These are phyloP conservation scores for Apostasia shenzhenica DNA, from an alignment of 106 monocot genomes.

Conservation along the genomic window DNA sequence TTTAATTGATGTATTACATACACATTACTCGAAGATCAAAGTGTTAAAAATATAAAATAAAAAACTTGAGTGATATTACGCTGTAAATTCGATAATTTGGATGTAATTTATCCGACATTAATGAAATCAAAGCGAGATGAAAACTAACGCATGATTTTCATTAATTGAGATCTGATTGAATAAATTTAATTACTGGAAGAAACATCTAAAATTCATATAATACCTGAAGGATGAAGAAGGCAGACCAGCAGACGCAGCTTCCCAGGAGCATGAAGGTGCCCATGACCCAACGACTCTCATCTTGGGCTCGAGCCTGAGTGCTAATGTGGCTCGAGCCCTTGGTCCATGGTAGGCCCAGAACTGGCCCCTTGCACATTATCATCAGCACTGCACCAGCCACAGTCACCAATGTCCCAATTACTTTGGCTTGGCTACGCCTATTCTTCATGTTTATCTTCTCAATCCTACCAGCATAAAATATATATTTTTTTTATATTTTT, in stretches of 20 bases:
- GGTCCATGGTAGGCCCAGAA: slow-evolving; percentile 36
- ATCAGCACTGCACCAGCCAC: slow-evolving; percentile 52
- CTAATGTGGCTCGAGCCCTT: slow-evolving; percentile 7
- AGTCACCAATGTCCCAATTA: slow-evolving; percentile 41
- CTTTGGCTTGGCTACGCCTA: slow-evolving; percentile 42
- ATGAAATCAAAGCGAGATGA: no score
- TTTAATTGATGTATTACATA: no score
- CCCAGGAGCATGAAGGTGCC: slow-evolving; percentile 45
- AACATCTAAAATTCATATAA: neutral
- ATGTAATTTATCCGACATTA: no score
- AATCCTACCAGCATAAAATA: slow-evolving; percentile 17
- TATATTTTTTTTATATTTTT: no score
- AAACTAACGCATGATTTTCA: no score
- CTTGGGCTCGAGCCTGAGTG: neutral
- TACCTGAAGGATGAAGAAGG: slow-evolving; percentile 72
- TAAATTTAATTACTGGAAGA: neutral
- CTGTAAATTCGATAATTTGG: no score
- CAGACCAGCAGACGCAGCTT: slow-evolving; percentile 56
- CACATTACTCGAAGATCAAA: no score
- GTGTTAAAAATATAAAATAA: no score
- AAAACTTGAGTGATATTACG: no score
- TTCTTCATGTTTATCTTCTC: slow-evolving; percentile 56
- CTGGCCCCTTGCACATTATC: slow-evolving; percentile 64
- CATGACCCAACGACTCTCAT: slow-evolving; percentile 32
- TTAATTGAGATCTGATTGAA: no score